phyloP scores from a whole-genome alignment of 2,329 filamentous ascomycete genomes.

The Colletotrichum sp. region DNA sequence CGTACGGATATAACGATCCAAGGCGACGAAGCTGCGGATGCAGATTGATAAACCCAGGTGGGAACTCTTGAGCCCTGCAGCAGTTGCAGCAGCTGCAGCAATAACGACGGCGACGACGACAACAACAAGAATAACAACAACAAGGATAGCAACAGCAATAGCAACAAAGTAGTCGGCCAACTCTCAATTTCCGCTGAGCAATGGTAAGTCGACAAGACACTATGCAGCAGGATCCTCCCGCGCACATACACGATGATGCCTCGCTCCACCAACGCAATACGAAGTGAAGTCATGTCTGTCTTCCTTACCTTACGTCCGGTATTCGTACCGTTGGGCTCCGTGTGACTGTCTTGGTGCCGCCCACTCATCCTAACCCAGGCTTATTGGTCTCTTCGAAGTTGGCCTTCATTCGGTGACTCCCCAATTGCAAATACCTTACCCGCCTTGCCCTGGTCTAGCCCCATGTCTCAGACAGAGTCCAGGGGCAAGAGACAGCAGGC shows the following conservation, averaged over 20 bases:
- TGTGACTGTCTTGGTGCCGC: neutral
- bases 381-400: neutral
- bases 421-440: constrained; percentile 10
- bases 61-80: neutral
- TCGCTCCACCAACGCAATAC: neutral
- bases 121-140: neutral
- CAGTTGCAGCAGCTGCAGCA: neutral
- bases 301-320: neutral
- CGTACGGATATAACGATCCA: neutral
- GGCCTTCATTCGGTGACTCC: neutral
- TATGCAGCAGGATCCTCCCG: neutral
- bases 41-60: neutral
- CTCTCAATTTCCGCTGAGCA: neutral
- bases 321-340: neutral
- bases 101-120: neutral
- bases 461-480: constrained; percentile 5
- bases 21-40: neutral
- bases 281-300: neutral
- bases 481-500: constrained; percentile 9
- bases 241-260: neutral
- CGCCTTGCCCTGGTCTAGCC: constrained; percentile 3
- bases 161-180: neutral
- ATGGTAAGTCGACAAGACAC: neutral
- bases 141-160: neutral
- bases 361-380: neutral